Percentiles rank a stretch among this genome's conserved stretches.
Evolutionary conservation across 192 early-diverging fungal genomes (phyloP).

Genomic region (Coemansia sp.): DNA sequence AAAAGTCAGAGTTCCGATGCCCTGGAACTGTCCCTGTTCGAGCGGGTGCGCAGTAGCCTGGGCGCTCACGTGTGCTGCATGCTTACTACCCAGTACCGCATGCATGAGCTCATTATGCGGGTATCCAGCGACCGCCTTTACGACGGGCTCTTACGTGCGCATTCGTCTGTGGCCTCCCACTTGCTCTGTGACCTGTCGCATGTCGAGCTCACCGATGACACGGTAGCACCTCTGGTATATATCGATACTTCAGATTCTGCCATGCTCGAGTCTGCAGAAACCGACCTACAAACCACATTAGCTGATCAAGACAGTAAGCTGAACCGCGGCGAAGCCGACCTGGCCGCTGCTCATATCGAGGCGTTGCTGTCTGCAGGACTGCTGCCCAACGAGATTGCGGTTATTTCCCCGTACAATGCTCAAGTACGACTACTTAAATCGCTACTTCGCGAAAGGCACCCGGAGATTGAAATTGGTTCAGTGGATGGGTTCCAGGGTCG

Average conservation of each 20-base stretch:
- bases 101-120: constrained; percentile 77
- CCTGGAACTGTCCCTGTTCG: constrained; percentile 69
- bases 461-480: constrained; percentile 72
- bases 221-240: constrained; percentile 59
- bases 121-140: constrained; percentile 74
- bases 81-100: constrained; percentile 84
- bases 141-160: constrained; percentile 62
- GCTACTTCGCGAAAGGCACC: constrained; percentile 55
- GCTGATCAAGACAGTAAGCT: constrained; percentile 59
- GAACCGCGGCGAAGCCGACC: constrained; percentile 74
- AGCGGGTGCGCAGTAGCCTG: constrained; percentile 63
- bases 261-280: constrained; percentile 40
- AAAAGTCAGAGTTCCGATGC: background rate
- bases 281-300: constrained; percentile 2
- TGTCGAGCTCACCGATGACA: constrained; percentile 62
- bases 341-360: constrained; percentile 63
- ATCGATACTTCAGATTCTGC: constrained; percentile 65
- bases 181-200: constrained; percentile 62
- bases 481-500: constrained; percentile 92
- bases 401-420: constrained; percentile 85
- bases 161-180: constrained; percentile 61
- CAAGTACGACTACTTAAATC: constrained; percentile 63
- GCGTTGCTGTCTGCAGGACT: constrained; percentile 65
- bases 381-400: constrained; percentile 62
- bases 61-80: constrained; percentile 62